Evolutionary conservation across 2,329 filamentous ascomycete species (phyloP).

Genomic region (Amauroascus verrucosus): DNA sequence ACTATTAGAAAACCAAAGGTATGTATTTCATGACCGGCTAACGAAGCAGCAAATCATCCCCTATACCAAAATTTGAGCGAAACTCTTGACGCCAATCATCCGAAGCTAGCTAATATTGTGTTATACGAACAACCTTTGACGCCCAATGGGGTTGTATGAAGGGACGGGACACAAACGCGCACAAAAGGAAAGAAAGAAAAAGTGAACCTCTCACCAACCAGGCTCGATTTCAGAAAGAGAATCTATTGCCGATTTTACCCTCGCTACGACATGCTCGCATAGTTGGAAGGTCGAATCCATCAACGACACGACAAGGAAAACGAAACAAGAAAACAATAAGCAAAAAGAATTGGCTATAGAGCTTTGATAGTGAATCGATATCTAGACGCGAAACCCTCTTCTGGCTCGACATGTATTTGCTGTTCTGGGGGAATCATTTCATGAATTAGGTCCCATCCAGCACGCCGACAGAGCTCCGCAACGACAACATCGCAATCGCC

Average conservation of each 20-base stretch:
- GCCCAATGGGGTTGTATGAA: background rate
- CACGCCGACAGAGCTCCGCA: constrained; percentile 69
- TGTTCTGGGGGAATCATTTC: constrained; percentile 69
- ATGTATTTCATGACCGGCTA: no score
- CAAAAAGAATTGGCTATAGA: background rate
- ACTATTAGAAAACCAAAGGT: no score
- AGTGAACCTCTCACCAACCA: background rate
- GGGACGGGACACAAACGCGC: background rate
- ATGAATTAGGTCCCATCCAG: constrained; percentile 70
- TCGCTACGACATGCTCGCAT: background rate
- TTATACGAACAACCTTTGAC: background rate
- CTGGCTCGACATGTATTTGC: constrained; percentile 46
- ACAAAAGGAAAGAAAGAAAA: no score
- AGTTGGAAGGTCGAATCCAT: background rate
- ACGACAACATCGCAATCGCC: constrained; percentile 91
- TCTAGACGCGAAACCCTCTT: constrained; percentile 40
- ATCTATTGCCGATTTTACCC: background rate
- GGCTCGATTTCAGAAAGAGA: background rate
- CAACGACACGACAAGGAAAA: background rate
- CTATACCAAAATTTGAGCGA: background rate
- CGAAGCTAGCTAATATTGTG: background rate
- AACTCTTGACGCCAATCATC: background rate
- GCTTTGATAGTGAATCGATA: constrained; percentile 32
- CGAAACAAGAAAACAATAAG: background rate
- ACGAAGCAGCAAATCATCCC: no score